These are phyloP conservation scores for Bertia moriformis DNA, from an alignment of 2,329 filamentous ascomycete species.

Conservation along the genomic window DNA sequence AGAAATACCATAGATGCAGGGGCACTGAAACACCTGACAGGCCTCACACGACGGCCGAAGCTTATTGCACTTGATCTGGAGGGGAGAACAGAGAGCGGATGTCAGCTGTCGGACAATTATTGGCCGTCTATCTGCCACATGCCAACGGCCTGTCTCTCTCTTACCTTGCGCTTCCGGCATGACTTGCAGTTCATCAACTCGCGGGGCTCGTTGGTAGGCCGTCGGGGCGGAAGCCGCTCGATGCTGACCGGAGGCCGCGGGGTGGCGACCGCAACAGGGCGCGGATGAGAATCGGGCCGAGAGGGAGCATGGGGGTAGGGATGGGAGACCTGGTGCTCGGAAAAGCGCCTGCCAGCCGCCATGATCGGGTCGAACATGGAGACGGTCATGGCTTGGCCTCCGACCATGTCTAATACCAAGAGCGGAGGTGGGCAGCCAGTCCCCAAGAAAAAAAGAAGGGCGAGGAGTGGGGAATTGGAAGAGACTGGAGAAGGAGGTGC, in stretches of 20 bases:
- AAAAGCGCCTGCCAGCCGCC: no score
- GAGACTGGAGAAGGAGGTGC: no score
- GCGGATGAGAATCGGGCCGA: no score
- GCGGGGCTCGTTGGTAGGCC: slow-evolving; percentile 60
- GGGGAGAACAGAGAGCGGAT: slow-evolving; percentile 5
- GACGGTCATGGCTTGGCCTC: no score
- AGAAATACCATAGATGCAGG: slow-evolving; percentile 71
- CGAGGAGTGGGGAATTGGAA: no score
- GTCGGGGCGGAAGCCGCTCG: slow-evolving; percentile 59
- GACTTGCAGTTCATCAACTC: slow-evolving; percentile 96
- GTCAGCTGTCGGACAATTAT: slow-evolving; percentile 5
- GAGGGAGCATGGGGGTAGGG: no score
- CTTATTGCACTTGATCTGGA: slow-evolving; percentile 81
- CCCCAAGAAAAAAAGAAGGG: no score
- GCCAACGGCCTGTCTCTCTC: slow-evolving; percentile 6
- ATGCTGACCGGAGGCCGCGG: slow-evolving; percentile 68
- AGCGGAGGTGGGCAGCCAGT: no score
- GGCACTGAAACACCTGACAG: slow-evolving; percentile 76
- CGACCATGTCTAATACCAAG: no score
- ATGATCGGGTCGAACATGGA: no score
- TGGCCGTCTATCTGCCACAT: slow-evolving; percentile 2
- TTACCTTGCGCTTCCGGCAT: slow-evolving; percentile 79
- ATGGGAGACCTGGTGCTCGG: no score
- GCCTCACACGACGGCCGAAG: slow-evolving; percentile 74
- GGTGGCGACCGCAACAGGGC: slow-evolving; percentile 33